Conservation (phyloP, 2,329 filamentous ascomycete genomes). For the Mycogone perniciosa region DNA sequence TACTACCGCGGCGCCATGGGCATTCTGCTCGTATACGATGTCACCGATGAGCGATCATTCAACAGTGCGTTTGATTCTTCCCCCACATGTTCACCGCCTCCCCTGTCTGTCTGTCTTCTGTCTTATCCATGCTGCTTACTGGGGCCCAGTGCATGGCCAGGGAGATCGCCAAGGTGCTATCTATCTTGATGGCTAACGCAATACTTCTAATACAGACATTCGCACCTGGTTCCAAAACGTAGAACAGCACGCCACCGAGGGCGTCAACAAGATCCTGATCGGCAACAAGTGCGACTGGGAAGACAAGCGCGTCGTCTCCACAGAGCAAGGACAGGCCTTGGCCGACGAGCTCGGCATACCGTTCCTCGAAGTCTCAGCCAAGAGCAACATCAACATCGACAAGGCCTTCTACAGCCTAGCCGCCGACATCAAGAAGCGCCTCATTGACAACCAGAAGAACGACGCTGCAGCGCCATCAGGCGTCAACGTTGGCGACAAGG, state of each 20-base stretch:
- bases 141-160: background rate
- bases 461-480: conserved; percentile 55
- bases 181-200: background rate
- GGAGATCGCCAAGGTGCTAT: too few species aligned
- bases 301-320: conserved; percentile 92
- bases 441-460: conserved; percentile 84
- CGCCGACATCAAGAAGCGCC: conserved; percentile 94
- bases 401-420: conserved; percentile 96
- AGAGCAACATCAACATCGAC: conserved; percentile 99
- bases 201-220: conserved; percentile 61
- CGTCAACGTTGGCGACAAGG: conserved; percentile 63
- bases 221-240: conserved; percentile 99
- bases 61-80: conserved; percentile 60
- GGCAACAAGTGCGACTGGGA: conserved; percentile 99
- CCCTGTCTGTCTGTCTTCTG: background rate
- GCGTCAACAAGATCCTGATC: conserved; percentile 99
- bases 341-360: conserved; percentile 95
- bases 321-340: conserved; percentile 85
- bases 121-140: background rate
- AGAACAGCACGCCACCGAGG: conserved; percentile 95
- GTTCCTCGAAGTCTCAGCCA: conserved; percentile 96
- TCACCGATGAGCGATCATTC: conserved; percentile 92
- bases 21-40: conserved; percentile 95
- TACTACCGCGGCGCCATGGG: conserved; percentile 99
- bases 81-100: background rate